Base-by-base conservation (phyloP, 345 rosid genomes). In the Microcos paniculata region DNA sequence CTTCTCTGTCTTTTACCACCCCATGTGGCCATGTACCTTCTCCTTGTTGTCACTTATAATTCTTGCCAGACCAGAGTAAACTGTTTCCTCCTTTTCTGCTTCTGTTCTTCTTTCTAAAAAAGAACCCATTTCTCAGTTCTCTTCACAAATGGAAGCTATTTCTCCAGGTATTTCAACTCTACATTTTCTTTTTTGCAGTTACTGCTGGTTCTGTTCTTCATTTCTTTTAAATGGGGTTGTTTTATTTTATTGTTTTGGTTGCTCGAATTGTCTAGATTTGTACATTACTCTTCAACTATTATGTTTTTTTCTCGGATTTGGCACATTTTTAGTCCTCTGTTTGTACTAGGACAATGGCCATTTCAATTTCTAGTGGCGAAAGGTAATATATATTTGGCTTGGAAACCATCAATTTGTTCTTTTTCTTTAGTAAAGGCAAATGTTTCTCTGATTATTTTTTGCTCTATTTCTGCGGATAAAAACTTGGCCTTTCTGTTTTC, bases 161-260 rank as follows among this genome's bases (percentile, higher is more conserved):
- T 87, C 98, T 82, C 89, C 98, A 83, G 98, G 98, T 92, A 67
- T 51, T 35, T 24, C 8, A 43, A 24, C 53, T 38, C 23, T 26
- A n/a, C 26, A 19, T 28, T 71, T 43, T 71, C 46, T 64, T n/a
- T 65, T 42, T 66, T 1, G 71, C 3, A 2, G 4, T 11, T 24
- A 7, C 40, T 55, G 45, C 12, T 46, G 30, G 26, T 73, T 59
- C 49, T 26, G 67, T 73, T 72, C 40, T 26, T 73, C 43, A 24
- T 40, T 19, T 75, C 26, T 48, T 19, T 28, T 56, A 58, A 72
- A 18, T 18, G 65, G 40, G 35, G 18, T 42, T 57, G 75, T 35
- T 59, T 45, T 15, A 4, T 40, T 56, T 72, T 15, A 24, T n/a
- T 43, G 33, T 14, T 57, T 64, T 57, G 64, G n/a, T 45, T 70